These are phyloP conservation scores for Solanum pinnatisectum DNA, from an alignment of 257 asterid genomes.

Conservation along the genomic window DNA sequence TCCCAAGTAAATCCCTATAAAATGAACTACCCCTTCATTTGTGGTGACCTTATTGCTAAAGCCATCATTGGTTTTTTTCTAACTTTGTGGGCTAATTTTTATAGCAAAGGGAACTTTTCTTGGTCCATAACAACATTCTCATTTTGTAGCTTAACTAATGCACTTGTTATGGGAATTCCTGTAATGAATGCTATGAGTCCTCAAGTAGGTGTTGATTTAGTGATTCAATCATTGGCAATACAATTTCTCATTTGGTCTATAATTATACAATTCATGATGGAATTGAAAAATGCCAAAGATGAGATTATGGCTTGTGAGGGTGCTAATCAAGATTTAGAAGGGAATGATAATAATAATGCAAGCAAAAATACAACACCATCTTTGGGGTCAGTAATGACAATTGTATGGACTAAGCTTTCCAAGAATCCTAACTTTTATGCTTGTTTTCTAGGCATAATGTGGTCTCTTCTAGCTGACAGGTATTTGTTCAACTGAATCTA, in stretches of 20 bases:
- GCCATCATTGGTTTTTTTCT: slow-evolving; percentile 12
- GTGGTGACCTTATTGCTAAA: slow-evolving; percentile 52
- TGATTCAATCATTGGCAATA: slow-evolving; percentile 51
- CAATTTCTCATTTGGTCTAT: slow-evolving; percentile 62
- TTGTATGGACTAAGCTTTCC: slow-evolving; percentile 33
- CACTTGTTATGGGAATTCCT: slow-evolving; percentile 69
- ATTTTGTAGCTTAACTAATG: slow-evolving; percentile 43
- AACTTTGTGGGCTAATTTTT: slow-evolving; percentile 41
- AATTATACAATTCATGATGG: slow-evolving; percentile 31
- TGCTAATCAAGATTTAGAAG: background rate
- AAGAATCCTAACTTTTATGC: slow-evolving; percentile 59
- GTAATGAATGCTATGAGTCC: slow-evolving; percentile 67
- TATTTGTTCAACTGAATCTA: background rate
- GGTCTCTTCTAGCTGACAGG: slow-evolving; percentile 60
- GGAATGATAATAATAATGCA: background rate
- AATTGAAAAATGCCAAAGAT: slow-evolving; percentile 22
- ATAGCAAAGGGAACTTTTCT: slow-evolving; percentile 17
- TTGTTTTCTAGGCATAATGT: slow-evolving; percentile 51
- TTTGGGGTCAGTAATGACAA: slow-evolving; percentile 26
- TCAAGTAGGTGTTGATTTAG: slow-evolving; percentile 37
- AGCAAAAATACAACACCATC: background rate
- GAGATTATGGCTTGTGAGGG: background rate
- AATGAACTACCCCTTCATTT: slow-evolving; percentile 52
- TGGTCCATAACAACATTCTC: slow-evolving; percentile 66
- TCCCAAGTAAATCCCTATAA: slow-evolving; percentile 48